These are phyloP conservation scores for Gossypium bickii DNA, from an alignment of 345 rosid species.

Conservation along the genomic window DNA sequence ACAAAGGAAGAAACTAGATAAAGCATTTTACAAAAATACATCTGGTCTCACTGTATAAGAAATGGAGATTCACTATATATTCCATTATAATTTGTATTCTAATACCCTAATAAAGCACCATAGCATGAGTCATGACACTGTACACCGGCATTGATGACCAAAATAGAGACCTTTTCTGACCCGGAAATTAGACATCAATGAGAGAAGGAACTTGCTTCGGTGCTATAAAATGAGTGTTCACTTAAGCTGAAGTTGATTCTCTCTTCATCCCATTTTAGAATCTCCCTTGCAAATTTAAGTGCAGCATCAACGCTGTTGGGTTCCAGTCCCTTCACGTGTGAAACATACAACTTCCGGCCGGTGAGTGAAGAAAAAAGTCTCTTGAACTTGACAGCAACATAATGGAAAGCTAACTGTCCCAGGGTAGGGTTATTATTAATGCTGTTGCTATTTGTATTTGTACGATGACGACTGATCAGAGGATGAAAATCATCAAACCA, in stretches of 20 bases:
- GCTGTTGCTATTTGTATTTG: constrained; percentile 41
- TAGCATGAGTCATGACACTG: neutral
- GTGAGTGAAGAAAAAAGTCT: constrained; percentile 67
- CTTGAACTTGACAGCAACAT: constrained; percentile 83
- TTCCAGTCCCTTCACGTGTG: constrained; percentile 61
- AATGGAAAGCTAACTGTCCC: constrained; percentile 82
- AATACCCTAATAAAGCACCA: neutral
- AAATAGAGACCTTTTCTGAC: neutral
- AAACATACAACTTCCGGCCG: constrained; percentile 64
- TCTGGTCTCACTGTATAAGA: neutral
- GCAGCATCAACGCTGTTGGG: constrained; percentile 56
- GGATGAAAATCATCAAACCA: constrained; percentile 96
- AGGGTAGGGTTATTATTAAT: constrained; percentile 60
- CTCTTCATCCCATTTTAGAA: constrained; percentile 89
- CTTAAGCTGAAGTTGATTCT: constrained; percentile 38
- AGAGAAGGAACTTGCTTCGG: constrained; percentile 37
- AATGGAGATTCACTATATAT: neutral
- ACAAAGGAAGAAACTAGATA: constrained; percentile 9
- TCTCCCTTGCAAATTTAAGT: constrained; percentile 81
- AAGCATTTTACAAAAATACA: constrained; percentile 12
- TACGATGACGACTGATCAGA: constrained; percentile 52
- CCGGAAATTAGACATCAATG: constrained; percentile 20
- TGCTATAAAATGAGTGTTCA: constrained; percentile 43
- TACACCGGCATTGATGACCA: constrained; percentile 24
- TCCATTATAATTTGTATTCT: constrained; percentile 3